A percentile compares a stretch with the other conserved stretches of the same genome.
phyloP scores from a whole-genome alignment of 2,329 filamentous ascomycete species.

The Cercospora citrullina region DNA sequence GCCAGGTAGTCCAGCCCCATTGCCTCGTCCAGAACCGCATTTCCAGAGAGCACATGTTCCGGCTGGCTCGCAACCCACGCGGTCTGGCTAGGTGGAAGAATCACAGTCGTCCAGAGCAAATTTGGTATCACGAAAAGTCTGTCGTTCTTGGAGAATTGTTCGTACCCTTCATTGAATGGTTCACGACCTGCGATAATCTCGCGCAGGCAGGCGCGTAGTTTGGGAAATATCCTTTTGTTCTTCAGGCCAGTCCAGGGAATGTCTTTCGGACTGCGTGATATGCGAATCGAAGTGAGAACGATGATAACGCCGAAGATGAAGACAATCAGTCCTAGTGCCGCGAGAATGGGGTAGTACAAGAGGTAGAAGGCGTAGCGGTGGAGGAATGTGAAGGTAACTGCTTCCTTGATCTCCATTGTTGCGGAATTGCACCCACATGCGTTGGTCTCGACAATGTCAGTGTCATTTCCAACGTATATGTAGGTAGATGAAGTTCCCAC shows the following conservation, averaged over 20 bases:
- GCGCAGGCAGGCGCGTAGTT: neutral
- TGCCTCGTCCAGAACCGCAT: conserved; percentile 9
- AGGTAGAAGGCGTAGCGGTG: neutral
- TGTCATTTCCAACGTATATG: neutral
- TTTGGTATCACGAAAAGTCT: conserved; percentile 15
- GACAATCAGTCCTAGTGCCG: neutral
- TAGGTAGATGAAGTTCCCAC: neutral
- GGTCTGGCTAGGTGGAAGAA: conserved; percentile 21
- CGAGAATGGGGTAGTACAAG: conserved; percentile 1
- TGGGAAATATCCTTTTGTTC: conserved; percentile 1
- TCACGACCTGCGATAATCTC: conserved; percentile 3
- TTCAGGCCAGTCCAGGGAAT: neutral
- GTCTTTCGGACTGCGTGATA: neutral
- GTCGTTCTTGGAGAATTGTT: conserved; percentile 7
- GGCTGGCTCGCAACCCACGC: conserved; percentile 18
- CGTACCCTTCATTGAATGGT: conserved; percentile 10
- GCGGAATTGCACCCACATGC: neutral
- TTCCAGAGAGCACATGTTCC: conserved; percentile 17
- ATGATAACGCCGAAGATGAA: neutral
- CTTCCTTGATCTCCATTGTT: neutral
- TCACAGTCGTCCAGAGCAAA: conserved; percentile 18
- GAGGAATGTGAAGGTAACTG: neutral
- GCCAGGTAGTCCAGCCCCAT: conserved; percentile 16
- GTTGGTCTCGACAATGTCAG: neutral
- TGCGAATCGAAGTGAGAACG: neutral